Percentiles rank a stretch among this genome's conserved stretches.
Evolutionary conservation across 1,139 yeast species (phyloP).

Genomic region (Kodamaea fungicola): DNA sequence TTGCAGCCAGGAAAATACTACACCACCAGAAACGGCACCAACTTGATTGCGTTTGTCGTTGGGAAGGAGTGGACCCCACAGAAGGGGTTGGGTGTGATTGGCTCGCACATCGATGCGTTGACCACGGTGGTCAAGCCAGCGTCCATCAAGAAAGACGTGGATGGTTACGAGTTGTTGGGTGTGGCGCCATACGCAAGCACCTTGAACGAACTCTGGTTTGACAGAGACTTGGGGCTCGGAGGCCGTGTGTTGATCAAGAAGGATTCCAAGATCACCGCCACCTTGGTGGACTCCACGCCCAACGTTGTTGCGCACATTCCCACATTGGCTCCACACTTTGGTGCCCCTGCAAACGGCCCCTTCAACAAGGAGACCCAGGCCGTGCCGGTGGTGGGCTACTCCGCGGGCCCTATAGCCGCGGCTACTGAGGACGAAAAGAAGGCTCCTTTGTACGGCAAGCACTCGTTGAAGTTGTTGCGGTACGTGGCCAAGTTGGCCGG

Average conservation of each 20-base stretch:
- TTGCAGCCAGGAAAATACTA: slow-evolving; percentile 47
- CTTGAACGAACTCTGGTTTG: slow-evolving; percentile 52
- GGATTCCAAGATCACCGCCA: slow-evolving; percentile 33
- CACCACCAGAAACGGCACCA: slow-evolving; percentile 55
- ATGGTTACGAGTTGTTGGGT: slow-evolving; percentile 61
- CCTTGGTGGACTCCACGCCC: slow-evolving; percentile 54
- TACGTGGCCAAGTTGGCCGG: slow-evolving; percentile 51
- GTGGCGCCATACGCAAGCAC: slow-evolving; percentile 69
- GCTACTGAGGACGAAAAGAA: slow-evolving; percentile 57
- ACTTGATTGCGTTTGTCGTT: slow-evolving; percentile 54
- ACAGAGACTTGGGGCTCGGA: slow-evolving; percentile 66
- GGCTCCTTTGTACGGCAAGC: slow-evolving; percentile 61
- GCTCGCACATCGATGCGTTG: slow-evolving; percentile 59
- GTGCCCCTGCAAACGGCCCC: slow-evolving; percentile 46
- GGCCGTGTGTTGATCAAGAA: slow-evolving; percentile 51
- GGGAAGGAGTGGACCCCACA: slow-evolving; percentile 56
- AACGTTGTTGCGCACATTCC: slow-evolving; percentile 66
- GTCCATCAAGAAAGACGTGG: slow-evolving; percentile 43
- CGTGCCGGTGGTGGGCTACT: slow-evolving; percentile 57
- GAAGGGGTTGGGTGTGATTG: slow-evolving; percentile 57
- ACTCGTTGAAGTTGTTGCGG: slow-evolving; percentile 51
- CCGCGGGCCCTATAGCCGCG: slow-evolving; percentile 24
- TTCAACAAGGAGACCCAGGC: slow-evolving; percentile 61
- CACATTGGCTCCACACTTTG: slow-evolving; percentile 65
- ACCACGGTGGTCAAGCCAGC: slow-evolving; percentile 58